Evolutionary conservation across 495 filamentous ascomycete genomes (phyloP).

Genomic region (Letharia columbiana): DNA sequence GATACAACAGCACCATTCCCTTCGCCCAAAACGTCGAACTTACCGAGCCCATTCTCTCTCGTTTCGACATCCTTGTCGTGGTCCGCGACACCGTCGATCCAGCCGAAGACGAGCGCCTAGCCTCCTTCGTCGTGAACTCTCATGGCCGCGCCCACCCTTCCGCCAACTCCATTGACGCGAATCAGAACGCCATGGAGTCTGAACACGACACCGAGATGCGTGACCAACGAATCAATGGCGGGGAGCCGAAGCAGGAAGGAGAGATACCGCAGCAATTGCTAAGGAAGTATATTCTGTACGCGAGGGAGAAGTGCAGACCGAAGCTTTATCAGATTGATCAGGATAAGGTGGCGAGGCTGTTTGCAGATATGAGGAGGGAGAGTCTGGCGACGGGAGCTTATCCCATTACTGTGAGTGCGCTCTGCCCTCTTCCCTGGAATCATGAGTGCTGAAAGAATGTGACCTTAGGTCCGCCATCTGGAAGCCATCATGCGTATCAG

Average conservation of each 20-base stretch:
- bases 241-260: constrained; percentile 55
- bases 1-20: constrained; percentile 93
- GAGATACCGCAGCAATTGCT: constrained; percentile 88
- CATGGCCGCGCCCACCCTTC: constrained; percentile 83
- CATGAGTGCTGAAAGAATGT: constrained; percentile 20
- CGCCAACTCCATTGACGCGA: constrained; percentile 43
- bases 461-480: constrained; percentile 76
- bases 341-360: constrained; percentile 89
- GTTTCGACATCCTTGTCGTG: constrained; percentile 97
- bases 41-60: constrained; percentile 94
- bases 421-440: not conserved
- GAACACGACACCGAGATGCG: constrained; percentile 42
- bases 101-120: constrained; percentile 86
- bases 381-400: constrained; percentile 88
- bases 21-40: constrained; percentile 95
- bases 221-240: constrained; percentile 35
- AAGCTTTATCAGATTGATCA: constrained; percentile 98
- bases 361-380: constrained; percentile 93
- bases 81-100: constrained; percentile 98
- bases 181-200: constrained; percentile 54
- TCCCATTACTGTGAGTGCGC: constrained; percentile 79
- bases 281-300: constrained; percentile 95
- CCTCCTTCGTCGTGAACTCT: constrained; percentile 87
- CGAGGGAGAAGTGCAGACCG: constrained; percentile 78
- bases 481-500: constrained; percentile 94